Percentiles rank a stretch among this genome's conserved stretches.
Conservation (phyloP, 352 stramenopile genomes). For the Phytophthora agathidicida region DNA sequence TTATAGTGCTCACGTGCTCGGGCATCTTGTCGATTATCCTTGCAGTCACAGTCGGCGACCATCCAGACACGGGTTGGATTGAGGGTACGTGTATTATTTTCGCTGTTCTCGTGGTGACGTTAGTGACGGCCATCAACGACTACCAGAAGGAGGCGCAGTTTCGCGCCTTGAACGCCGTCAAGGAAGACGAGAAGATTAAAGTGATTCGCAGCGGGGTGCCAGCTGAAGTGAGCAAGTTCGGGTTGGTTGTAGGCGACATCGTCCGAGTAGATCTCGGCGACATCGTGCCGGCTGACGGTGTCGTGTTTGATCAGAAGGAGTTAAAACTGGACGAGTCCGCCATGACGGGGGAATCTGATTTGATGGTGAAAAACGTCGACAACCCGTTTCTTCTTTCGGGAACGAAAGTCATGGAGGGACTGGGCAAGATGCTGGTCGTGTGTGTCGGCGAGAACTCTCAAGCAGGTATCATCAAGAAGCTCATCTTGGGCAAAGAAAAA, state of each 20-base stretch:
- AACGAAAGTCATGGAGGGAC: conserved; percentile 93
- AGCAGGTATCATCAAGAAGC: conserved; percentile 93
- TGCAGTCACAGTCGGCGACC: conserved; percentile 54
- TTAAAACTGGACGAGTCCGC: conserved; percentile 92
- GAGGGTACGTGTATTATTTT: conserved; percentile 93
- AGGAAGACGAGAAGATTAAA: conserved; percentile 88
- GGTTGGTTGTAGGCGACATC: conserved; percentile 90
- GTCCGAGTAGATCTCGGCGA: conserved; percentile 86
- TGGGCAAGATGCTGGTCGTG: conserved; percentile 92
- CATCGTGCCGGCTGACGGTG: conserved; percentile 89
- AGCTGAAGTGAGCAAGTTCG: conserved; percentile 70
- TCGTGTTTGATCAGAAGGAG: conserved; percentile 90
- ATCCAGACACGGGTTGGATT: conserved; percentile 82
- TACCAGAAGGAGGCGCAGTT: conserved; percentile 94
- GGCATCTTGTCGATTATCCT: conserved; percentile 66
- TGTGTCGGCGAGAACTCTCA: conserved; percentile 94
- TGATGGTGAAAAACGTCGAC: conserved; percentile 83
- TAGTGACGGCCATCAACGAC: conserved; percentile 92
- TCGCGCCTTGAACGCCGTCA: conserved; percentile 81
- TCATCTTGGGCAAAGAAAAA: conserved; percentile 81
- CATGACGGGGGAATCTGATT: conserved; percentile 92
- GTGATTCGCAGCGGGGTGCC: conserved; percentile 76
- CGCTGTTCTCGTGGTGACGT: conserved; percentile 89
- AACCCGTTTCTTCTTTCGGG: conserved; percentile 95
- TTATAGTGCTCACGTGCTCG: conserved; percentile 64